A percentile compares a stretch with the other conserved stretches of the same genome.
These are phyloP conservation scores for Metarhizium rileyi DNA, from an alignment of 2,329 filamentous ascomycete species.

Conservation along the genomic window DNA sequence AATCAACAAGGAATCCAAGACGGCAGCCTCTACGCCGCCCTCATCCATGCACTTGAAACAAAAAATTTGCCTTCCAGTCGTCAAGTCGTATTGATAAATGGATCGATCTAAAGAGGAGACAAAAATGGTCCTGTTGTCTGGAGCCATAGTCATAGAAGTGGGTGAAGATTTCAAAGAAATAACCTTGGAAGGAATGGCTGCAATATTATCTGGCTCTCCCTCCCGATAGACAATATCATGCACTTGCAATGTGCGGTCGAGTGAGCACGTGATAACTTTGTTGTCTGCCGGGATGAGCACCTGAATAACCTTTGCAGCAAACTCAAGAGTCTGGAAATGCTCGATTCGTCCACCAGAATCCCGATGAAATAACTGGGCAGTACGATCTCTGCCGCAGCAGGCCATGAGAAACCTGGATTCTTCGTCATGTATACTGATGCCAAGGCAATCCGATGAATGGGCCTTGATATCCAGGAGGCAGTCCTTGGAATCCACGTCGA, in stretches of 20 bases:
- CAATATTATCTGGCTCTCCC: constrained; percentile 52
- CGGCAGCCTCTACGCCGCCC: constrained; percentile 69
- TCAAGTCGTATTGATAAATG: constrained; percentile 51
- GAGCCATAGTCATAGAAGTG: constrained; percentile 66
- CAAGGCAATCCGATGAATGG: constrained; percentile 76
- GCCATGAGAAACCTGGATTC: constrained; percentile 59
- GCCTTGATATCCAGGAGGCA: constrained; percentile 68
- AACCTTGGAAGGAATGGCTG: constrained; percentile 66
- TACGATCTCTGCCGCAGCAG: constrained; percentile 79
- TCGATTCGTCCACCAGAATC: constrained; percentile 50
- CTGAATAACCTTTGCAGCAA: constrained; percentile 74
- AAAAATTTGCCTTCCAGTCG: constrained; percentile 57
- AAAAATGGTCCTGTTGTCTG: constrained; percentile 48
- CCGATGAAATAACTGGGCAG: constrained; percentile 76
- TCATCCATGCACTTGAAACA: constrained; percentile 79
- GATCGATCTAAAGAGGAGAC: constrained; percentile 53
- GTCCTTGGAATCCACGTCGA: constrained; percentile 51
- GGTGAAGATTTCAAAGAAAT: constrained; percentile 82
- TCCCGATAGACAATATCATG: constrained; percentile 68
- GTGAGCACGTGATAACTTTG: constrained; percentile 73
- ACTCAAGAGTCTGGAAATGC: constrained; percentile 87
- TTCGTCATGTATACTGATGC: constrained; percentile 62
- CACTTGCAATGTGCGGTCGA: constrained; percentile 79
- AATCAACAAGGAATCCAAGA: constrained; percentile 68
- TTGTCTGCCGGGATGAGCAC: constrained; percentile 64